Base-by-base conservation (phyloP, 192 early-diverging fungal genomes). In the Dimargaris xerosporica region DNA sequence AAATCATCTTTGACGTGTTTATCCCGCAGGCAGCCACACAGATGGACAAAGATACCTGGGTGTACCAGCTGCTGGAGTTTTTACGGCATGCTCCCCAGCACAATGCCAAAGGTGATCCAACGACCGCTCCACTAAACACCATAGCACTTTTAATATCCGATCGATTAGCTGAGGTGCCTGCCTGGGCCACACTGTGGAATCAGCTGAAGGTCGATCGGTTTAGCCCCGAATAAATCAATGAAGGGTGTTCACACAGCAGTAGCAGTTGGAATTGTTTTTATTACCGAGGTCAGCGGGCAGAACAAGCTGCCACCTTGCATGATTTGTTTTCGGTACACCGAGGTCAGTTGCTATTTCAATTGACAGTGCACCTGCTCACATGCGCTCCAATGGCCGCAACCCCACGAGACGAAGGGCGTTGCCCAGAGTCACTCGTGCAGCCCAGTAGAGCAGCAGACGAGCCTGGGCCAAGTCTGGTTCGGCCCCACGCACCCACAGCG, bases 321-420 rank as follows among this genome's bases (percentile, higher is more conserved):
- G 7, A 2, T 39, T 39, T 39, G 7, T n/a, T n/a, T n/a, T 2
- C 34, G 34, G 34, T 39, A 39, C 2, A 39, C 34, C 34, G 34
- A 39, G 2, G 7, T 5, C 3, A 2, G 34, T 39, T 39, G 34
- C 34, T 39, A 39, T 39, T 39, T 39, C 34, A n/a, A n/a, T n/a
- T n/a, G n/a, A 39, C 34, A 39, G 2, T 39, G 7, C 34, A 39
- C 34, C 9, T 0, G 10, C 69, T 86, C 85, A 97, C 94, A 97
- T 97, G 65, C 90, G 78, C 69, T 91, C 85, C 53, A 95, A 71
- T 50, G 91, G 91, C 66, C 75, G 77, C 65, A 97, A 71, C 60
- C 90, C 90, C 61, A 96, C 69, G 13, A 91, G 69, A 48, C 83
- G 76, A 63, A 96, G 80, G 21, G 85, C 88, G 67, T 95, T 97